Conservation (phyloP, 371 early-diverging fungal genomes). For the Zychaea mexicana region DNA sequence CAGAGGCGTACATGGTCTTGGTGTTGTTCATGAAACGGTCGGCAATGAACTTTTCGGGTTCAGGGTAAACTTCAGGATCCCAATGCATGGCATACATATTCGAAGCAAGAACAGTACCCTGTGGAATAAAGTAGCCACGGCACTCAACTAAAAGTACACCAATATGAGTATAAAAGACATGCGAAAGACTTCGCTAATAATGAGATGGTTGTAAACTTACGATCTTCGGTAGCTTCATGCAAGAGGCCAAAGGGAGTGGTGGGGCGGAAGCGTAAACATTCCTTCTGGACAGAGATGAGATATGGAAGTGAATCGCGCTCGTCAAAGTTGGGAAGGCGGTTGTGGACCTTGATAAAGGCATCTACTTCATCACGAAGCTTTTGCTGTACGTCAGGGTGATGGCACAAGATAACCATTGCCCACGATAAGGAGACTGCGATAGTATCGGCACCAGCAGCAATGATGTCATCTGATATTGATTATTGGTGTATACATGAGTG, state of each 20-base stretch:
- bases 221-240: conserved; percentile 22
- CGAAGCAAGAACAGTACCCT: conserved; percentile 25
- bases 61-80: conserved; percentile 9
- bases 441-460: conserved; percentile 29
- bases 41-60: conserved; percentile 23
- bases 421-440: conserved; percentile 17
- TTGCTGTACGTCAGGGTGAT: conserved; percentile 22
- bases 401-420: conserved; percentile 17
- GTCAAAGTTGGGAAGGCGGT: conserved; percentile 18
- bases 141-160: conserved; percentile 12
- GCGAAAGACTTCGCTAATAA: neutral
- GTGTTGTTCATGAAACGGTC: conserved; percentile 21
- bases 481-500: neutral
- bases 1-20: conserved; percentile 9
- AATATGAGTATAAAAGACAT: neutral
- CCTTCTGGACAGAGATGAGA: conserved; percentile 22
- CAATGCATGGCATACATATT: conserved; percentile 21
- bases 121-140: conserved; percentile 35
- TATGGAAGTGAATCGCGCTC: conserved; percentile 22
- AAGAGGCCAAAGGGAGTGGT: conserved; percentile 16
- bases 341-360: conserved; percentile 10
- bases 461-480: conserved; percentile 17
- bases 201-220: conserved; percentile 5
- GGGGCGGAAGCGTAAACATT: conserved; percentile 26
- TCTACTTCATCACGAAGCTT: conserved; percentile 18